A percentile compares a stretch with the other conserved stretches of the same genome.
Conservation (phyloP, 805 yeast genomes). For the Maudiozyma turicensis region DNA sequence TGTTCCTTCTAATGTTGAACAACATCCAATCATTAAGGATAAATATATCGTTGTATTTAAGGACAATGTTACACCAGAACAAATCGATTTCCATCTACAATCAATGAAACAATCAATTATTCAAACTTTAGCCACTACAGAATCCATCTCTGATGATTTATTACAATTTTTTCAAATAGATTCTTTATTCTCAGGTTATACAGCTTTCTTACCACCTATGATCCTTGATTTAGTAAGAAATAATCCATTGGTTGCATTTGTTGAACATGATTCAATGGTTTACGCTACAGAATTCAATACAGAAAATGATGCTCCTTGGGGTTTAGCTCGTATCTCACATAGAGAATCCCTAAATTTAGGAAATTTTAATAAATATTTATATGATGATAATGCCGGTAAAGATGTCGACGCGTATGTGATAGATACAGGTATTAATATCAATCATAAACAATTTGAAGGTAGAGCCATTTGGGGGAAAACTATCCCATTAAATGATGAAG, state of each 20-base stretch:
- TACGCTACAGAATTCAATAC: constrained; percentile 48
- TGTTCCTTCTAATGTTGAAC: constrained; percentile 27
- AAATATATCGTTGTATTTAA: constrained; percentile 83
- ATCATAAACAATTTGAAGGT: constrained; percentile 71
- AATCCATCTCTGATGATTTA: constrained; percentile 34
- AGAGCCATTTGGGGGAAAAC: constrained; percentile 85
- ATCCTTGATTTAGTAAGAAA: constrained; percentile 65
- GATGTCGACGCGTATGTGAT: constrained; percentile 82
- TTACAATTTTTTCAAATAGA: constrained; percentile 45
- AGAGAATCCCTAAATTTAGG: constrained; percentile 59
- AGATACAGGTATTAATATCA: constrained; percentile 77
- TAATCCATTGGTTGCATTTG: constrained; percentile 54
- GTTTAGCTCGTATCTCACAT: constrained; percentile 83
- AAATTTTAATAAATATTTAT: constrained; percentile 63
- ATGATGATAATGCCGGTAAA: constrained; percentile 64
- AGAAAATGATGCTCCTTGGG: constrained; percentile 91
- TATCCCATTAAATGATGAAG: constrained; percentile 60
- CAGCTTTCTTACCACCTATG: constrained; percentile 72
- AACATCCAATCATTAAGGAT: constrained; percentile 42
- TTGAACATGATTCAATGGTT: constrained; percentile 70
- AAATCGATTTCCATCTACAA: constrained; percentile 50
- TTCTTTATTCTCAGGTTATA: constrained; percentile 59
- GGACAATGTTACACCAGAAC: constrained; percentile 44
- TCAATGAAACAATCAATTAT: constrained; percentile 40
- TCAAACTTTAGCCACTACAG: neutral